Evolutionary conservation across 805 yeast species (phyloP).

Genomic region (Cyberlindnera xishuangbannaensis): DNA sequence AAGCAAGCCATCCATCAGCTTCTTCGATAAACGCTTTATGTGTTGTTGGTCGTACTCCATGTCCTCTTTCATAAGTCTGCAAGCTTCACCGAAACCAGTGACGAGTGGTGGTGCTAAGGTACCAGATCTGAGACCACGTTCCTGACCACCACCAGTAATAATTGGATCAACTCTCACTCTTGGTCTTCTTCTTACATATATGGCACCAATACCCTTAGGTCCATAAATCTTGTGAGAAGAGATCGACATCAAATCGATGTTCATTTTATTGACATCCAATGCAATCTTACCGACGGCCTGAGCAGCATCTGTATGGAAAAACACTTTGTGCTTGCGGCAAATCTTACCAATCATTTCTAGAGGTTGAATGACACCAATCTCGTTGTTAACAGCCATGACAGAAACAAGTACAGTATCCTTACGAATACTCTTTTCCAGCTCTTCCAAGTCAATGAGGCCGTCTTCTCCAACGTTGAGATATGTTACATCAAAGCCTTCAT

Average conservation of each 20-base stretch:
- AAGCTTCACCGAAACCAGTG: slow-evolving; percentile 97
- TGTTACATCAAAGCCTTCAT: slow-evolving; percentile 95
- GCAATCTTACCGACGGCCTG: slow-evolving; percentile 95
- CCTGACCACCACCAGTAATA: slow-evolving; percentile 98
- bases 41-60: slow-evolving; percentile 67
- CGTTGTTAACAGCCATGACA: slow-evolving; percentile 96
- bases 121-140: slow-evolving; percentile 95
- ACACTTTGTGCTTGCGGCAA: slow-evolving; percentile 82
- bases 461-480: slow-evolving; percentile 78
- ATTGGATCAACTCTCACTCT: slow-evolving; percentile 95
- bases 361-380: slow-evolving; percentile 97
- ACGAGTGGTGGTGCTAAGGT: slow-evolving; percentile 96
- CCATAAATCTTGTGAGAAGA: slow-evolving; percentile 97
- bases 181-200: slow-evolving; percentile 94
- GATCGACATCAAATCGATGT: slow-evolving; percentile 88
- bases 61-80: slow-evolving; percentile 73
- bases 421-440: slow-evolving; percentile 75
- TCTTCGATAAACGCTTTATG: slow-evolving; percentile 64
- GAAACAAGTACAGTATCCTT: slow-evolving; percentile 90
- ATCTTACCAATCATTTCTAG: slow-evolving; percentile 86
- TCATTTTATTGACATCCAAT: slow-evolving; percentile 86
- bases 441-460: slow-evolving; percentile 75
- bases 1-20: slow-evolving; percentile 66
- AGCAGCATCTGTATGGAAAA: slow-evolving; percentile 97
- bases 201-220: slow-evolving; percentile 96